These are phyloP conservation scores for Heterobasidion irregulare DNA, from an alignment of 1,284 basidiomycete genomes.

Conservation along the genomic window DNA sequence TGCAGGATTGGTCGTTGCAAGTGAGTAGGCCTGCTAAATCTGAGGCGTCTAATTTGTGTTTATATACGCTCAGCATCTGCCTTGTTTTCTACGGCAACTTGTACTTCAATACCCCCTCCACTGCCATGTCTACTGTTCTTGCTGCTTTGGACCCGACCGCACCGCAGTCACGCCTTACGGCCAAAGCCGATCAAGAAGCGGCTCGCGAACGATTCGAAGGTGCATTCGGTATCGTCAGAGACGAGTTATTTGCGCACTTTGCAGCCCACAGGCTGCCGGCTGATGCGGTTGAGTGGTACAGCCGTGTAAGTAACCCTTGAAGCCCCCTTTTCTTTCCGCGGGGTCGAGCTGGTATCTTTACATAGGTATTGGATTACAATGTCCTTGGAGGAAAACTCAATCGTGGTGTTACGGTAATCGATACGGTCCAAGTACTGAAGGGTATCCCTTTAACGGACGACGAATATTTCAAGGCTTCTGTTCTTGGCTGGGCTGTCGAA, in stretches of 20 bases:
- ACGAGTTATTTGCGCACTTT: slow-evolving; percentile 59
- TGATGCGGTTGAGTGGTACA: slow-evolving; percentile 80
- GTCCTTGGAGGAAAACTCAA: slow-evolving; percentile 96
- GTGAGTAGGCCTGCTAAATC: too few species aligned
- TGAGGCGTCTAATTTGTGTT: too few species aligned
- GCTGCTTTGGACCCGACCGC: not conserved
- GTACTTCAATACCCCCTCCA: not conserved
- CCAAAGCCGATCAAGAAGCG: not conserved
- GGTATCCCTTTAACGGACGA: slow-evolving; percentile 62
- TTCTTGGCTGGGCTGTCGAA: slow-evolving; percentile 96
- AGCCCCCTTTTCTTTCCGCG: not conserved
- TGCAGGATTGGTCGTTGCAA: too few species aligned
- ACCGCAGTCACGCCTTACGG: not conserved
- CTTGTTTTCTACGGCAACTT: not conserved
- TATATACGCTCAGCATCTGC: too few species aligned
- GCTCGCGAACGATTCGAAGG: slow-evolving; percentile 44
- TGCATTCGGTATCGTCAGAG: slow-evolving; percentile 41
- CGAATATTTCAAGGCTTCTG: slow-evolving; percentile 86
- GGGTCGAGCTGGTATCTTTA: not conserved
- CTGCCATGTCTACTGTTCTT: too few species aligned
- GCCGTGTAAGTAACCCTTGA: slow-evolving; percentile 37
- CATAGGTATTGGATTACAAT: slow-evolving; percentile 88
- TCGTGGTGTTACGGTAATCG: slow-evolving; percentile 90
- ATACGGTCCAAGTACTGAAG: slow-evolving; percentile 86
- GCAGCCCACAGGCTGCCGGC: slow-evolving; percentile 68